phyloP scores from a whole-genome alignment of 2,329 filamentous ascomycete genomes.

The Lecanicillium sp. region DNA sequence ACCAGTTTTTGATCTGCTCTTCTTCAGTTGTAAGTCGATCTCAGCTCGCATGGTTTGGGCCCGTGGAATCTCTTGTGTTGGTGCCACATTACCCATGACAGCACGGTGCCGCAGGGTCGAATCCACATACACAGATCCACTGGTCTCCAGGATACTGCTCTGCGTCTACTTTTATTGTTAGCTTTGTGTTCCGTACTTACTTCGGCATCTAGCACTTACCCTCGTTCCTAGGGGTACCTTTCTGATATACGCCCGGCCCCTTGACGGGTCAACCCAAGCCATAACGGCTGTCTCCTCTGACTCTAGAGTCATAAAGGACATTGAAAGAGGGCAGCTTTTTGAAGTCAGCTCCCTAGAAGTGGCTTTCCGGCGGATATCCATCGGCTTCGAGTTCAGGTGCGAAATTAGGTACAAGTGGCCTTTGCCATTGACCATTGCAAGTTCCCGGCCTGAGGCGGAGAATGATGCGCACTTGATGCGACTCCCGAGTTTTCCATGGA shows the following conservation, averaged over 20 bases:
- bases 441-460: conserved; percentile 30
- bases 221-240: conserved; percentile 22
- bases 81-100: too few species aligned
- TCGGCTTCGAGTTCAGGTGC: conserved; percentile 31
- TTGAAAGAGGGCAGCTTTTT: conserved; percentile 31
- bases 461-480: conserved; percentile 34
- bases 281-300: conserved; percentile 34
- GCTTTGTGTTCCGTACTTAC: background rate
- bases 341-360: conserved; percentile 32
- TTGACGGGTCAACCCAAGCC: conserved; percentile 33
- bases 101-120: too few species aligned
- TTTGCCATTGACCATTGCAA: conserved; percentile 36
- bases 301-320: conserved; percentile 31
- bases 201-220: conserved; percentile 4
- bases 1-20: too few species aligned
- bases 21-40: too few species aligned
- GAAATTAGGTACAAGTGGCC: conserved; percentile 33
- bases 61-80: too few species aligned
- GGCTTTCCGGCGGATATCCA: conserved; percentile 31
- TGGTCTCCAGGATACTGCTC: conserved; percentile 5
- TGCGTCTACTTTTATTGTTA: background rate
- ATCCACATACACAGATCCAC: too few species aligned
- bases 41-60: too few species aligned
- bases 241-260: conserved; percentile 26
- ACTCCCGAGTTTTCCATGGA: conserved; percentile 30